These are phyloP conservation scores for Penicillium odoratum DNA, from an alignment of 495 filamentous ascomycete genomes.

Conservation along the genomic window DNA sequence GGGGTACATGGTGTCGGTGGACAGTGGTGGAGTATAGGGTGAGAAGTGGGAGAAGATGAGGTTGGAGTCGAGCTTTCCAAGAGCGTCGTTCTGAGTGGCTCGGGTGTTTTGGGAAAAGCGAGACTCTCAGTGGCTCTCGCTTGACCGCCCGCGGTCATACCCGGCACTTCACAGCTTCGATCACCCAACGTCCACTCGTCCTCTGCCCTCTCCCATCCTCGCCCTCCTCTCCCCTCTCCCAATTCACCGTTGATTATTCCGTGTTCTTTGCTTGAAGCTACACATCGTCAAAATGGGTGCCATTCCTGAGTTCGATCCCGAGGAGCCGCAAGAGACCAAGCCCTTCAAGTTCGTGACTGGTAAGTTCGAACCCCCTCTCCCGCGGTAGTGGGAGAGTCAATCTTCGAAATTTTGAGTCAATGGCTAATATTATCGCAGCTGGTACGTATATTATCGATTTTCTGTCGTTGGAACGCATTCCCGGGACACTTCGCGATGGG, in stretches of 20 bases:
- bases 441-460: slow-evolving; percentile 39
- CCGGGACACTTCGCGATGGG: slow-evolving; percentile 12
- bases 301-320: slow-evolving; percentile 78
- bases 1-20: slow-evolving; percentile 59
- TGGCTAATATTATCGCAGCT: slow-evolving; percentile 49
- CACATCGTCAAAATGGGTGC: slow-evolving; percentile 48
- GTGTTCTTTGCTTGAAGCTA: slow-evolving; percentile 28
- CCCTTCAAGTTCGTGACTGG: slow-evolving; percentile 99
- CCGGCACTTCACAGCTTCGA: slow-evolving; percentile 44
- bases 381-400: slow-evolving; percentile 24
- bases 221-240: slow-evolving; percentile 18
- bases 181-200: slow-evolving; percentile 28
- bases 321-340: slow-evolving; percentile 85
- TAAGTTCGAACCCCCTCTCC: slow-evolving; percentile 52
- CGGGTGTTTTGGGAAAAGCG: slow-evolving; percentile 42
- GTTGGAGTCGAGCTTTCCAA: slow-evolving; percentile 29
- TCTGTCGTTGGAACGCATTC: slow-evolving; percentile 13
- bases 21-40: slow-evolving; percentile 18
- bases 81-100: slow-evolving; percentile 30
- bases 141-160: slow-evolving; percentile 45
- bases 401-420: slow-evolving; percentile 39
- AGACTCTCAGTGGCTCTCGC: slow-evolving; percentile 47
- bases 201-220: slow-evolving; percentile 29
- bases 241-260: slow-evolving; percentile 3
- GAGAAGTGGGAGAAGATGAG: slow-evolving; percentile 26